Conservation (phyloP, 345 rosid genomes). For the Salix viminalis region DNA sequence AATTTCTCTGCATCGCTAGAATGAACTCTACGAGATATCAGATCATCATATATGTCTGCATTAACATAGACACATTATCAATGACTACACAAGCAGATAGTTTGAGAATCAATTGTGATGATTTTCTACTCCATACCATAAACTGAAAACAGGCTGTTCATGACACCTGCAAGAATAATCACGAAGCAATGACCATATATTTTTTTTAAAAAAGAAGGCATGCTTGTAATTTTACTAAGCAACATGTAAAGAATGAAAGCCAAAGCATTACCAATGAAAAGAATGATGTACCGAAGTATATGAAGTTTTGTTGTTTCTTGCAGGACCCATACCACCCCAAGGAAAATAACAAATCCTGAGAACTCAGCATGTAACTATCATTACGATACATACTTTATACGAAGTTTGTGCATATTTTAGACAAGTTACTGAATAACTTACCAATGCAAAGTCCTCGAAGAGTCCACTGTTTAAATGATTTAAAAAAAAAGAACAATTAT, state of each 20-base stretch:
- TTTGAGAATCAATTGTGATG: background rate
- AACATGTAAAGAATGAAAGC: background rate
- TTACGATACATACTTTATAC: background rate
- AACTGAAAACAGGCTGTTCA: conserved; percentile 24
- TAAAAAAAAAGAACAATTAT: conserved; percentile 11
- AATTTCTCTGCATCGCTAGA: conserved; percentile 52
- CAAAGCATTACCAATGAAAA: conserved; percentile 19
- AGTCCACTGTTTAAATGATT: conserved; percentile 22
- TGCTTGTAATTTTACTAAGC: background rate
- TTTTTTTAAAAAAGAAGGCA: background rate
- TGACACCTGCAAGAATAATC: conserved; percentile 10
- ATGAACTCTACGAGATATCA: conserved; percentile 17
- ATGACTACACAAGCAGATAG: background rate
- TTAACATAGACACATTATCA: background rate
- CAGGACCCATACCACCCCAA: conserved; percentile 24
- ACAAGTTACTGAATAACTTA: conserved; percentile 9
- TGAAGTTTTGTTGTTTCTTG: conserved; percentile 23
- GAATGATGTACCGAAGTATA: conserved; percentile 18
- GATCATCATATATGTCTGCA: conserved; percentile 81
- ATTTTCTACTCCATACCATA: conserved; percentile 9
- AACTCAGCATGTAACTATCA: conserved; percentile 7
- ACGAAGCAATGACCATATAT: background rate
- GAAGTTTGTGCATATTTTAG: background rate
- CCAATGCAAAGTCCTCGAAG: conserved; percentile 26
- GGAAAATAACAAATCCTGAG: conserved; percentile 20